Evolutionary conservation across 139 green algal genomes (phyloP), one percentile per base, ranked within the genome.

Genomic region (Parachlorella kessleri): DNA sequence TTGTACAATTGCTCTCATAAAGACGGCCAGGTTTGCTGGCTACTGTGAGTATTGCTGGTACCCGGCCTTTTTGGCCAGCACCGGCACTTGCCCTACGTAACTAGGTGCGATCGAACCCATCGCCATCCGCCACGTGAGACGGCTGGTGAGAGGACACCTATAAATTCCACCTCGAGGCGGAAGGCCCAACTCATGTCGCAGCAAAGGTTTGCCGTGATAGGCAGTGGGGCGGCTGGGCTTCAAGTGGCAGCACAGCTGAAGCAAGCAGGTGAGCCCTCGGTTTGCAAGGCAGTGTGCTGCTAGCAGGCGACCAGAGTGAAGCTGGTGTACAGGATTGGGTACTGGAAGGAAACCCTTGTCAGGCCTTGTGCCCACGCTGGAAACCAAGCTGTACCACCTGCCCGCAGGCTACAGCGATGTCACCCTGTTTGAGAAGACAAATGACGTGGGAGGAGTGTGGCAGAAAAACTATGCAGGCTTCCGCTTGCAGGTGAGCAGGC

Each of bases 391-490:
- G 48, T 18, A 59, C 10, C 48, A 59, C 3, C 40, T 1, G 4
- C 26, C 21, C 21, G 67, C 67, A 55, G 38, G 38, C 21, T 26
- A n/a, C 26, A 2, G 68, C 18, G 41, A 65, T 9, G 70, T 75
- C 7, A 40, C n/a, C 28, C 39, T 75, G 2, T 64, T 66, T 5
- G 70, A 75, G 70, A 75, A 75, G 41, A 24, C 40, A 1, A 7
- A 37, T 30, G n/a, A 75, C 70, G 70, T 75, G 40, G 70, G 70
- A 6, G 70, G 70, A 40, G 70, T 75, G 40, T 75, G 70, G 70
- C 40, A 75, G 30, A 66, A 30, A 40, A 75, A 75, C 70, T 75
- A 75, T 32, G 70, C 70, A 1, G 70, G 70, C 70, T 75, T 65
- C 70, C 7, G 30, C 9, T 41, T 75, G 40, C 68, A 73, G 68